Percentiles rank a stretch among this genome's conserved stretches.
These are phyloP conservation scores for Marasmius oreades DNA, from an alignment of 1,284 basidiomycete species.

Conservation along the genomic window DNA sequence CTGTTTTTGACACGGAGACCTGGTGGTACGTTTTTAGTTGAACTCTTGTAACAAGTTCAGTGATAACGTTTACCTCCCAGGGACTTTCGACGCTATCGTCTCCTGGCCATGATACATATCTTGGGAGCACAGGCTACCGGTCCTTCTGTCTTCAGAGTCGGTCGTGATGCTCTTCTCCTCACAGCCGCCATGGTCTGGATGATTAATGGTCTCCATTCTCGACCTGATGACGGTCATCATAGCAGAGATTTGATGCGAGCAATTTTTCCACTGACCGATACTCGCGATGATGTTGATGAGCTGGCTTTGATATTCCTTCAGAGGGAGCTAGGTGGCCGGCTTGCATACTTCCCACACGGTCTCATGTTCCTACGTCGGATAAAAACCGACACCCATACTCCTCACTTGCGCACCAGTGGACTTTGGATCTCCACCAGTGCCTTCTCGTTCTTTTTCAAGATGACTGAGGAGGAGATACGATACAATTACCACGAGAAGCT, in stretches of 20 bases:
- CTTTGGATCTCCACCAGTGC: background rate
- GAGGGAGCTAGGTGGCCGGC: background rate
- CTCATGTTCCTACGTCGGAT: slow-evolving; percentile 2
- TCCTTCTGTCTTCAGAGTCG: background rate
- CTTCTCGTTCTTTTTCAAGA: background rate
- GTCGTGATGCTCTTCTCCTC: slow-evolving; percentile 15
- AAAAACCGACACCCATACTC: background rate
- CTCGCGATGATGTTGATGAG: background rate
- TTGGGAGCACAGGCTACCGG: slow-evolving; percentile 14
- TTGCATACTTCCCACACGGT: slow-evolving; percentile 5
- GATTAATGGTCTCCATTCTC: slow-evolving; percentile 21
- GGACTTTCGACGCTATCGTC: slow-evolving; percentile 13
- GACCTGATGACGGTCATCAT: slow-evolving; percentile 20
- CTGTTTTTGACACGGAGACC: slow-evolving; percentile 8
- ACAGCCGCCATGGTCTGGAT: slow-evolving; percentile 22
- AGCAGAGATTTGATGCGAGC: slow-evolving; percentile 18
- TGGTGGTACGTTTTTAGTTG: slow-evolving; percentile 26
- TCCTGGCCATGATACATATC: slow-evolving; percentile 12
- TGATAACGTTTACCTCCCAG: too few relatives aligned
- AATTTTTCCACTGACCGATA: slow-evolving; percentile 14
- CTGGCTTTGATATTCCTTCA: slow-evolving; percentile 1
- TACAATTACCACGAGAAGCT: background rate
- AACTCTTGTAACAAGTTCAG: too few relatives aligned
- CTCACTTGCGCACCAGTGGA: background rate
- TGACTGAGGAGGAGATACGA: background rate